phyloP scores from a whole-genome alignment of 1,284 basidiomycete genomes.

The Leccinum pachyderme region DNA sequence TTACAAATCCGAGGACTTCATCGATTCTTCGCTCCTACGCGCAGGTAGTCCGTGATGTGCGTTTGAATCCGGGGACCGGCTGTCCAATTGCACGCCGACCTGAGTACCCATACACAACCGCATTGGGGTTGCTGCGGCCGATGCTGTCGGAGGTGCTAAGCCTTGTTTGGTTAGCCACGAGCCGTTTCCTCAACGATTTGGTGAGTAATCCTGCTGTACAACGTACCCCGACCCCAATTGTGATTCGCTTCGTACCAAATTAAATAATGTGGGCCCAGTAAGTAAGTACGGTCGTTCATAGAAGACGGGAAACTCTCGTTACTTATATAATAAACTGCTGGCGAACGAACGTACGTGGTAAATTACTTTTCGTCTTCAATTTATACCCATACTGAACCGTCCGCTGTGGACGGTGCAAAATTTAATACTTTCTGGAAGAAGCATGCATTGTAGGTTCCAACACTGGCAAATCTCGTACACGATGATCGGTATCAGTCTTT shows the following conservation, averaged over 20 bases:
- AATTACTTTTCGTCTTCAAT: conserved; percentile 8
- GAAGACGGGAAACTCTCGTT: conserved; percentile 1
- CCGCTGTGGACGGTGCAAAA: conserved; percentile 19
- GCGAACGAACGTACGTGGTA: conserved; percentile 1
- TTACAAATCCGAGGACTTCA: background rate
- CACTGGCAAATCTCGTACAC: conserved; percentile 9
- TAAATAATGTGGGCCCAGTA: background rate
- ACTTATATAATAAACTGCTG: background rate
- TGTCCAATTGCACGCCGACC: conserved; percentile 1
- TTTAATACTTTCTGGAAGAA: conserved; percentile 15
- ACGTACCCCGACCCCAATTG: background rate
- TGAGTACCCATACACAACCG: conserved; percentile 1
- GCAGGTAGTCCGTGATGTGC: background rate
- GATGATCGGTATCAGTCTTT: conserved; percentile 16
- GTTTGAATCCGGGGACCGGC: background rate
- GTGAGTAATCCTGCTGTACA: background rate
- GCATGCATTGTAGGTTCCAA: conserved; percentile 14
- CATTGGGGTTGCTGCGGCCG: conserved; percentile 19
- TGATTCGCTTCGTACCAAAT: background rate
- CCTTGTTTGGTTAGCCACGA: conserved; percentile 11
- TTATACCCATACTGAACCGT: conserved; percentile 5
- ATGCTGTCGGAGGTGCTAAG: conserved; percentile 14
- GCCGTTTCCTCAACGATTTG: background rate
- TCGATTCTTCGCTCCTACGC: background rate
- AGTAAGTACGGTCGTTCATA: background rate